A percentile compares a stretch with the other conserved stretches of the same genome.
Conservation (phyloP, 495 filamentous ascomycete genomes). For the Aspergillus sparsus region DNA sequence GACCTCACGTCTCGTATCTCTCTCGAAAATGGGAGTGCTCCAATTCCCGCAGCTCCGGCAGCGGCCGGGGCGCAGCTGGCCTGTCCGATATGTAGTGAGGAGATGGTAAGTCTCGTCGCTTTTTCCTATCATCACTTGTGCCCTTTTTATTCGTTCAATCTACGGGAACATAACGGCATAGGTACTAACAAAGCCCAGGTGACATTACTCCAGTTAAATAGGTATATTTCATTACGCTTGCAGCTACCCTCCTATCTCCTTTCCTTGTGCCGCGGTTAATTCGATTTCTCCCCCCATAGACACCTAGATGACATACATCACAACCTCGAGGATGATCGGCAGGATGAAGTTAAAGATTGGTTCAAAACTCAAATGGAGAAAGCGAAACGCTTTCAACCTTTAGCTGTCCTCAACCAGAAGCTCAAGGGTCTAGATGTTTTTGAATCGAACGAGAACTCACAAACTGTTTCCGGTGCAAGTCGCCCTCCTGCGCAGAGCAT, state of each 20-base stretch:
- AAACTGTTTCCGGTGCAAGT: constrained; percentile 32
- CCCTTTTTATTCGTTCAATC: not conserved
- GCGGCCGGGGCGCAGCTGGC: constrained; percentile 66
- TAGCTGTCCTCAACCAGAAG: constrained; percentile 91
- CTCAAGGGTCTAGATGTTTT: constrained; percentile 97
- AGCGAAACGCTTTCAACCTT: constrained; percentile 91
- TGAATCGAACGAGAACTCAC: constrained; percentile 79
- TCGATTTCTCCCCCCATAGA: constrained; percentile 37
- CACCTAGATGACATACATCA: constrained; percentile 95
- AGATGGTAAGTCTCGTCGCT: constrained; percentile 71
- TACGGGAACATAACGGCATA: not conserved
- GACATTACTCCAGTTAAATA: constrained; percentile 88
- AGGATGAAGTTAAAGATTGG: constrained; percentile 98
- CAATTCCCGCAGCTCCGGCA: constrained; percentile 51
- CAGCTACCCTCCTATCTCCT: not conserved
- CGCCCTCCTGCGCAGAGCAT: constrained; percentile 37
- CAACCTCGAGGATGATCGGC: constrained; percentile 87
- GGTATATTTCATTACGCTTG: constrained; percentile 47
- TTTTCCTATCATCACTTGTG: not conserved
- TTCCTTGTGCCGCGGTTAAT: constrained; percentile 22
- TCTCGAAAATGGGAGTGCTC: constrained; percentile 51
- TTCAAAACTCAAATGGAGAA: constrained; percentile 95
- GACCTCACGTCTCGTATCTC: constrained; percentile 62
- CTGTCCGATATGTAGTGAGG: constrained; percentile 95
- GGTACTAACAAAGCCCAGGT: constrained; percentile 53